phyloP scores from a whole-genome alignment of 2,329 filamentous ascomycete species.

The Didymella segeticola region DNA sequence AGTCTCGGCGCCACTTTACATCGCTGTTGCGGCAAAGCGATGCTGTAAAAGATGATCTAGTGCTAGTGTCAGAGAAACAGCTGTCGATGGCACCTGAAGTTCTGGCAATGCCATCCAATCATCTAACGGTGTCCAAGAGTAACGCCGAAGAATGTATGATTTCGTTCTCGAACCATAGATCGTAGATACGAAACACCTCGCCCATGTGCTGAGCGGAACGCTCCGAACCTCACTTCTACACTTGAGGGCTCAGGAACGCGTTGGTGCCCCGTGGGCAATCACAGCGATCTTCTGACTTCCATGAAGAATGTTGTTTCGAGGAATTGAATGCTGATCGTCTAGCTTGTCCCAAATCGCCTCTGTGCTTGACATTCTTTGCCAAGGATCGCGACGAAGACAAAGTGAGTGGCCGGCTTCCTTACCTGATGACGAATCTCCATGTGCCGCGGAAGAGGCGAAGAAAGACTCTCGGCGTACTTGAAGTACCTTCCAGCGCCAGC shows the following conservation, averaged over 20 bases:
- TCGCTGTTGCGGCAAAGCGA: too few relatives aligned
- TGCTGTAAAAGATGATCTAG: not conserved
- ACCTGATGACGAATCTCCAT: not conserved
- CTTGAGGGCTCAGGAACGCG: not conserved
- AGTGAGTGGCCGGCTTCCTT: not conserved
- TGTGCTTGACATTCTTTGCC: constrained; percentile 5
- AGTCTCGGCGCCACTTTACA: too few relatives aligned
- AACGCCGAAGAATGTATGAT: constrained; percentile 9
- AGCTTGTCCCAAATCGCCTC: not conserved
- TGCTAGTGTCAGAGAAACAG: not conserved
- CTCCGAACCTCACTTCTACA: not conserved
- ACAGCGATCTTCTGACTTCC: not conserved
- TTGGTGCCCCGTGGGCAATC: not conserved
- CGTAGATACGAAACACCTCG: not conserved
- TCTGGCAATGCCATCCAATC: constrained; percentile 5
- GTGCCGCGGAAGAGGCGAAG: not conserved
- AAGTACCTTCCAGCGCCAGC: not conserved
- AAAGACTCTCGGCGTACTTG: not conserved
- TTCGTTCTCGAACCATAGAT: not conserved
- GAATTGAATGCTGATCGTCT: not conserved
- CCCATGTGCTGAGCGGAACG: not conserved
- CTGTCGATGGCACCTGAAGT: not conserved
- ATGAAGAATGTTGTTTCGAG: constrained; percentile 5
- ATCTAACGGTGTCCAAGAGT: not conserved
- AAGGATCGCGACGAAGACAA: not conserved